Evolutionary conservation across 2,329 filamentous ascomycete genomes (phyloP).

Genomic region (Fusarium duplospermum): DNA sequence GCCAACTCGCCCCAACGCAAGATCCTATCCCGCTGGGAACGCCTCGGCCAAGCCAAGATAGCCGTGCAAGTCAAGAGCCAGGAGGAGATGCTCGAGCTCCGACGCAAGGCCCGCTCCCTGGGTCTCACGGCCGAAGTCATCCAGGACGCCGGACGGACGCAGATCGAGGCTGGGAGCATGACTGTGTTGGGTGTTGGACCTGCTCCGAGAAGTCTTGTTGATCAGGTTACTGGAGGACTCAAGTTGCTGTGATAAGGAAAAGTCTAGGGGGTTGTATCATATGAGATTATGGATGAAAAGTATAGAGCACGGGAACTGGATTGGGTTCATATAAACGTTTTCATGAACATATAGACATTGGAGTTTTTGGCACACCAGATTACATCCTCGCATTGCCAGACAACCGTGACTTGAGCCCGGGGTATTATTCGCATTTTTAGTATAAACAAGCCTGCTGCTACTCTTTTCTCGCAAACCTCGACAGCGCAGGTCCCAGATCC

Average conservation of each 20-base stretch:
- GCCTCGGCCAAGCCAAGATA: conserved; percentile 89
- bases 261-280: background rate
- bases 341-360: conserved; percentile 23
- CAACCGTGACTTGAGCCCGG: conserved; percentile 12
- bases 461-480: conserved; percentile 83
- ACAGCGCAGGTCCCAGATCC: conserved; percentile 86
- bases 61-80: conserved; percentile 90
- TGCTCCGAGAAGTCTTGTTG: conserved; percentile 86
- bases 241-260: conserved; percentile 75
- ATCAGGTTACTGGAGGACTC: conserved; percentile 85
- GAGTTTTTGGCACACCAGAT: conserved; percentile 10
- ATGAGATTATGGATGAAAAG: conserved; percentile 9
- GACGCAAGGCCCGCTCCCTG: conserved; percentile 83
- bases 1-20: conserved; percentile 65
- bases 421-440: conserved; percentile 43
- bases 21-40: conserved; percentile 87
- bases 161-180: conserved; percentile 92
- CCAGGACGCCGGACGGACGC: conserved; percentile 94
- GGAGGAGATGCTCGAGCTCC: conserved; percentile 79
- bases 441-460: conserved; percentile 42
- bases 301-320: conserved; percentile 18
- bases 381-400: background rate
- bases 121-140: conserved; percentile 92
- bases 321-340: conserved; percentile 24
- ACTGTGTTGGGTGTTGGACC: conserved; percentile 89